A percentile compares a stretch with the other conserved stretches of the same genome.
Evolutionary conservation across 31 red algal species (phyloP).

Genomic region (Porphyra umbilicalis): DNA sequence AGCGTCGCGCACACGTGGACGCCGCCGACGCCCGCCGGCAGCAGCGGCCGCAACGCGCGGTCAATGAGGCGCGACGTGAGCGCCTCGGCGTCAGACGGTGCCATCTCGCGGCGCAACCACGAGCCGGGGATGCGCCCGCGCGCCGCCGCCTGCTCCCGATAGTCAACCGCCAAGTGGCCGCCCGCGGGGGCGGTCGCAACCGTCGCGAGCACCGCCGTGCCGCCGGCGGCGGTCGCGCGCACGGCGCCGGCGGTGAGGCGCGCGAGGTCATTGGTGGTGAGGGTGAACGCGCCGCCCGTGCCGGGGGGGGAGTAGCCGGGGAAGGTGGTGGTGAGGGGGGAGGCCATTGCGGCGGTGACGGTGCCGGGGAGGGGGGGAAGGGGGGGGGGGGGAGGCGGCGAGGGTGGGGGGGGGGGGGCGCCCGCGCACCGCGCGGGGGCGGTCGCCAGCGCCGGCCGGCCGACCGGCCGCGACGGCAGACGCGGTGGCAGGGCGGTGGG

Average conservation of each 20-base stretch:
- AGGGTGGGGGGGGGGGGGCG: not conserved
- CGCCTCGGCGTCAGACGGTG: conserved; percentile 67
- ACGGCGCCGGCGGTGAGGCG: conserved; percentile 21
- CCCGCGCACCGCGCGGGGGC: not conserved
- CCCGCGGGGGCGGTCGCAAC: not conserved
- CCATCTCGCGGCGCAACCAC: conserved; percentile 72
- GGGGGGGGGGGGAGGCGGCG: not conserved
- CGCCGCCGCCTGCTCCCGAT: conserved; percentile 63
- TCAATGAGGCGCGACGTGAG: conserved; percentile 78
- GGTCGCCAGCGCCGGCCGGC: not conserved
- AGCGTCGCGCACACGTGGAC: conserved; percentile 39
- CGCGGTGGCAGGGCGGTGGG: not conserved
- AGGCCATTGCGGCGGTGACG: not conserved
- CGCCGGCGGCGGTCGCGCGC: not conserved
- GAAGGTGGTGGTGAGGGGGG: conserved; percentile 7
- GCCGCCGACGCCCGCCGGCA: conserved; percentile 6
- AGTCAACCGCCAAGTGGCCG: conserved; percentile 48
- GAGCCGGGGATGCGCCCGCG: conserved; percentile 58
- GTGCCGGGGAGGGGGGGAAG: conserved; percentile 1
- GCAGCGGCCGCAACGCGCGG: conserved; percentile 77
- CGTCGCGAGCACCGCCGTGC: conserved; percentile 33
- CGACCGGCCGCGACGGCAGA: not conserved
- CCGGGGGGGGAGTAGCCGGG: conserved; percentile 8
- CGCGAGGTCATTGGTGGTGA: conserved; percentile 32
- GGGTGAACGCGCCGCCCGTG: conserved; percentile 4